Percentiles rank a stretch among this genome's conserved stretches.
These are phyloP conservation scores for Eucalyptus urophylla DNA, from an alignment of 345 rosid species.

Conservation along the genomic window DNA sequence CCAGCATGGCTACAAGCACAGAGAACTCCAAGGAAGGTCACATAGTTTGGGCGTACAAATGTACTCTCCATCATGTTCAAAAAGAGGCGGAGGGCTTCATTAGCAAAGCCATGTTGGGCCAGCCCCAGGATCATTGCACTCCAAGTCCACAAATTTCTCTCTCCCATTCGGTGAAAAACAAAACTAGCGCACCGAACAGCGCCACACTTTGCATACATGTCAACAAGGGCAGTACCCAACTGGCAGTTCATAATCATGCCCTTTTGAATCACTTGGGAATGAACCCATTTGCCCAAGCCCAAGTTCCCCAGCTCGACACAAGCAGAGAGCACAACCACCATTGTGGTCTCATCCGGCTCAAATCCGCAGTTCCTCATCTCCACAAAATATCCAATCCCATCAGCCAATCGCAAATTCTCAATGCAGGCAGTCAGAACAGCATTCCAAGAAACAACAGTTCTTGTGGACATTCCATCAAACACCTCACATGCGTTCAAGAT, in stretches of 20 bases:
- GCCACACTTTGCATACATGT: constrained; percentile 76
- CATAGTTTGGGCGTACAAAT: constrained; percentile 47
- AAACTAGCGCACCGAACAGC: constrained; percentile 28
- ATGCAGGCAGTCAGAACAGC: constrained; percentile 50
- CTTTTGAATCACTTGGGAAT: constrained; percentile 43
- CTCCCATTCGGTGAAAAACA: constrained; percentile 38
- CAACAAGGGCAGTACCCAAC: constrained; percentile 76
- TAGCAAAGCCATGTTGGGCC: constrained; percentile 66
- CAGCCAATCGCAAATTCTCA: constrained; percentile 19
- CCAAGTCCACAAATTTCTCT: constrained; percentile 84
- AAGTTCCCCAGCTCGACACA: constrained; percentile 47
- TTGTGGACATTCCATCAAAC: constrained; percentile 63
- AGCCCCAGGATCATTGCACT: constrained; percentile 87
- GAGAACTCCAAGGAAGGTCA: constrained; percentile 81
- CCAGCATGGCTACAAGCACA: constrained; percentile 80
- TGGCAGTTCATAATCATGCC: constrained; percentile 42
- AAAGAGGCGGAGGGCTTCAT: constrained; percentile 49
- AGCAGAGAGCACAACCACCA: constrained; percentile 55
- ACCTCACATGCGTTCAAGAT: constrained; percentile 34
- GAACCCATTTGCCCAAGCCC: constrained; percentile 64
- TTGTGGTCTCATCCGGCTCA: constrained; percentile 58
- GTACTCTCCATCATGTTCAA: constrained; percentile 27
- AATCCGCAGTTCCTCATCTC: constrained; percentile 38
- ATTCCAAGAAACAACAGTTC: constrained; percentile 77
- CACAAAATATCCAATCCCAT: constrained; percentile 32